Percentiles rank a stretch among this genome's conserved stretches.
Evolutionary conservation across 352 stramenopile genomes (phyloP).

Genomic region (Phytophthora ramorum): DNA sequence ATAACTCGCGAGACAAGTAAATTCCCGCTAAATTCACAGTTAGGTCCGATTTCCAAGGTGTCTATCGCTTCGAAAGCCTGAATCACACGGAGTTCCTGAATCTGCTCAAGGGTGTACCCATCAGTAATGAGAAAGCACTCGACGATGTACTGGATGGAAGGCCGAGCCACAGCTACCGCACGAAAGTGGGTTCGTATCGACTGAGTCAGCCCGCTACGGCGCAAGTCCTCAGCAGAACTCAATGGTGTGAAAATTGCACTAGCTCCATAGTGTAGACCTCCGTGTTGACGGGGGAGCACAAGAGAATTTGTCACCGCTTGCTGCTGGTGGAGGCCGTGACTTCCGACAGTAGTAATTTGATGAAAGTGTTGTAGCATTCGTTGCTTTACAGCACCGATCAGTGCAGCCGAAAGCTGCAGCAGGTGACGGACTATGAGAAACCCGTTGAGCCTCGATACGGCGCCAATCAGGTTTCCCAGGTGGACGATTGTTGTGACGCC

Average conservation of each 20-base stretch:
- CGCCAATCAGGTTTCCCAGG: conserved; percentile 21
- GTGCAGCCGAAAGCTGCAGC: conserved; percentile 12
- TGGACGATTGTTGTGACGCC: conserved; percentile 5
- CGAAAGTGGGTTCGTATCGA: conserved; percentile 44
- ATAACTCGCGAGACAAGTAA: conserved; percentile 37
- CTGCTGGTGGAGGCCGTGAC: neutral
- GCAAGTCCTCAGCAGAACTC: conserved; percentile 9
- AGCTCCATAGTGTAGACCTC: conserved; percentile 9
- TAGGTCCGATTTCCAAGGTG: conserved; percentile 4
- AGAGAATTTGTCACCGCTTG: conserved; percentile 23
- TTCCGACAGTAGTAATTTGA: conserved; percentile 7
- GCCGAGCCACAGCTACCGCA: conserved; percentile 32
- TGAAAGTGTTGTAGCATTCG: conserved; percentile 30
- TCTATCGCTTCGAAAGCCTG: conserved; percentile 36
- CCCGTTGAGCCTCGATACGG: conserved; percentile 23
- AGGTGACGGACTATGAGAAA: conserved; percentile 35
- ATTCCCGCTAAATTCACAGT: conserved; percentile 24
- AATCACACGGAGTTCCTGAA: conserved; percentile 16
- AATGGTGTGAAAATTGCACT: conserved; percentile 46
- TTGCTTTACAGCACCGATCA: conserved; percentile 18
- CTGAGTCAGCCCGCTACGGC: conserved; percentile 24
- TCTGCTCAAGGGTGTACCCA: conserved; percentile 33
- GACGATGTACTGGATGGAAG: conserved; percentile 32
- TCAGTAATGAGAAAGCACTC: conserved; percentile 40
- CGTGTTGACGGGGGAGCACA: conserved; percentile 17